Evolutionary conservation across 768 basidiomycete genomes (phyloP).

Genomic region (Podaxis pistillaris): DNA sequence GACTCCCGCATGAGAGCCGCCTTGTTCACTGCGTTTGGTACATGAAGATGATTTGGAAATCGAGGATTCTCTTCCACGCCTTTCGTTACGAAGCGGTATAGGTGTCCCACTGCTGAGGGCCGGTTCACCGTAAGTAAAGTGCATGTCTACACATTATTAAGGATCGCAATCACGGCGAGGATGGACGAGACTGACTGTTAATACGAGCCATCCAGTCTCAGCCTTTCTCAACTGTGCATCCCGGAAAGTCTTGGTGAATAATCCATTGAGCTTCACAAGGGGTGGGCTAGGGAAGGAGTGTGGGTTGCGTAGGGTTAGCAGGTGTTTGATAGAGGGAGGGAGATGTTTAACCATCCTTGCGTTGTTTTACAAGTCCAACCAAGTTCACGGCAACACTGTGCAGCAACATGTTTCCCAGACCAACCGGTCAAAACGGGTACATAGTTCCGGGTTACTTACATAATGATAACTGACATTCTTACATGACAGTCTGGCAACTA

Average conservation of each 20-base stretch:
- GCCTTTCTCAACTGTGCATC: constrained; percentile 65
- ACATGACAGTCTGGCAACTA: neutral
- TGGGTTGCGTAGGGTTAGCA: constrained; percentile 67
- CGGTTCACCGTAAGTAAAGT: constrained; percentile 81
- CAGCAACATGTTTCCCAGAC: constrained; percentile 3
- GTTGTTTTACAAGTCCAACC: neutral
- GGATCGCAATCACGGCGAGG: constrained; percentile 9
- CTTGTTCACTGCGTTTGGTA: constrained; percentile 61
- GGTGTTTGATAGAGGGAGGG: constrained; percentile 68
- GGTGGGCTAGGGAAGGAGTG: constrained; percentile 58
- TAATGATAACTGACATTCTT: neutral
- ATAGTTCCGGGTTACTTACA: neutral
- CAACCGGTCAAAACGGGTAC: neutral
- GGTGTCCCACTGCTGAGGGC: constrained; percentile 72
- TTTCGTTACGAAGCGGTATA: constrained; percentile 77
- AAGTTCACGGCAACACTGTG: neutral
- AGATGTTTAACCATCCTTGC: constrained; percentile 45
- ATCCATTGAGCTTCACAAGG: constrained; percentile 44
- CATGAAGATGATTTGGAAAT: constrained; percentile 36
- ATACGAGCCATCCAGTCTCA: constrained; percentile 79
- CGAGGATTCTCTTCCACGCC: constrained; percentile 34
- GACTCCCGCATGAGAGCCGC: constrained; percentile 89
- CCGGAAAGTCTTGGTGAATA: constrained; percentile 60
- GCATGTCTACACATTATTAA: constrained; percentile 58
- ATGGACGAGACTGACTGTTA: constrained; percentile 50